These are phyloP conservation scores for Pythium grandisporangium DNA, from an alignment of 352 stramenopile genomes.

Conservation along the genomic window DNA sequence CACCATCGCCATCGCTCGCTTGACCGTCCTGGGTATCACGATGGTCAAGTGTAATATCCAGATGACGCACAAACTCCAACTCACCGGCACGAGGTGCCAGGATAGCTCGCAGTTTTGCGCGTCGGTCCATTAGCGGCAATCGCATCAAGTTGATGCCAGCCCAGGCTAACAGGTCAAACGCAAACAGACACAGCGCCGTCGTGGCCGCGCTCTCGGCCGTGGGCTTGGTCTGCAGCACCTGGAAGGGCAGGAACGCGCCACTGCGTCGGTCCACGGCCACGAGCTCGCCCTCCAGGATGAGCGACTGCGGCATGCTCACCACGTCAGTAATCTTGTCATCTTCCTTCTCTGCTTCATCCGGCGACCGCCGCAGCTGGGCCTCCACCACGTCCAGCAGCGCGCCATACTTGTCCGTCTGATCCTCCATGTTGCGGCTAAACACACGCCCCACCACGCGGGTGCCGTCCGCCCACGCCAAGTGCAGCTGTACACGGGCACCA, in stretches of 20 bases:
- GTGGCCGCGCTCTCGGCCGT: too few species aligned
- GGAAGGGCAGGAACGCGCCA: constrained; percentile 50
- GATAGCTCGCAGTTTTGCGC: constrained; percentile 21
- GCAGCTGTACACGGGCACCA: constrained; percentile 67
- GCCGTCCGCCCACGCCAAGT: constrained; percentile 14
- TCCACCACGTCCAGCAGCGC: constrained; percentile 38
- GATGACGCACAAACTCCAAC: constrained; percentile 53
- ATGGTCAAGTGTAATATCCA: too few species aligned
- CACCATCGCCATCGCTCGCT: background rate
- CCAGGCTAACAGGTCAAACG: constrained; percentile 60
- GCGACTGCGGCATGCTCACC: constrained; percentile 20
- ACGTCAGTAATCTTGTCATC: too few species aligned
- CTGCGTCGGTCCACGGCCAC: constrained; percentile 53
- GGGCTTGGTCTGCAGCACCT: constrained; percentile 75
- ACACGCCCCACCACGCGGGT: constrained; percentile 19
- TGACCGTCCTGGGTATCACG: constrained; percentile 19
- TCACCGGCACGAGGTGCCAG: constrained; percentile 25
- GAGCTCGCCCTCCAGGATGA: constrained; percentile 72
- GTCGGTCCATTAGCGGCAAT: constrained; percentile 29
- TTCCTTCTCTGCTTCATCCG: too few species aligned
- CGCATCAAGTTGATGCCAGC: constrained; percentile 19
- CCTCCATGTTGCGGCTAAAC: constrained; percentile 82
- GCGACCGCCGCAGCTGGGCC: constrained; percentile 16
- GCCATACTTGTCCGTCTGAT: constrained; percentile 59
- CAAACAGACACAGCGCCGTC: constrained; percentile 69